phyloP scores from a whole-genome alignment of 1,139 yeast genomes.

The Petasospora rhodanensis region DNA sequence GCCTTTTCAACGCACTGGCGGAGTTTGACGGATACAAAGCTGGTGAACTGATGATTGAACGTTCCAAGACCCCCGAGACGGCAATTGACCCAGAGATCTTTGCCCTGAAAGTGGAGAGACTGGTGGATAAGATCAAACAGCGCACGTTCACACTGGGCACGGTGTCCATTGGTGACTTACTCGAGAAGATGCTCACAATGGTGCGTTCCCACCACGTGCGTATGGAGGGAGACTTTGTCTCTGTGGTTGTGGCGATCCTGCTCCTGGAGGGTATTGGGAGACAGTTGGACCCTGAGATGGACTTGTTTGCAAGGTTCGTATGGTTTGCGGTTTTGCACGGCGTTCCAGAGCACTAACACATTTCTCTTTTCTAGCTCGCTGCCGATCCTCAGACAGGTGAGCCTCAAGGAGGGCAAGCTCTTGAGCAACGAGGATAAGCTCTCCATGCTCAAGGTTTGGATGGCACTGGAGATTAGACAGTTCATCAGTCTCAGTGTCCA shows the following conservation, averaged over 20 bases:
- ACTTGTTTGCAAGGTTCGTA: conserved; percentile 92
- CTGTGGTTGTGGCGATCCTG: conserved; percentile 87
- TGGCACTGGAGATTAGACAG: conserved; percentile 84
- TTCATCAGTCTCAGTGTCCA: conserved; percentile 81
- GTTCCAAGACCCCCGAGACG: conserved; percentile 92
- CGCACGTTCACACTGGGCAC: conserved; percentile 91
- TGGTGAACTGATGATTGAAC: conserved; percentile 91
- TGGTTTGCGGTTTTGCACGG: conserved; percentile 54
- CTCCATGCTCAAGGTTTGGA: conserved; percentile 87
- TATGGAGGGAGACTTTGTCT: conserved; percentile 95
- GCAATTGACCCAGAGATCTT: conserved; percentile 80
- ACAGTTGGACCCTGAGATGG: conserved; percentile 87
- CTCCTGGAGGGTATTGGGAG: conserved; percentile 93
- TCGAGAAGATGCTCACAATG: conserved; percentile 85
- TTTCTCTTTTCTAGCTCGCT: conserved; percentile 69
- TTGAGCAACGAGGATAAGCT: conserved; percentile 39
- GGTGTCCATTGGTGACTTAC: conserved; percentile 84
- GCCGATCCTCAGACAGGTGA: conserved; percentile 82
- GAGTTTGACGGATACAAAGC: conserved; percentile 92
- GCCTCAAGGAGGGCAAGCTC: conserved; percentile 48
- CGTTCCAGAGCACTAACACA: conserved; percentile 31
- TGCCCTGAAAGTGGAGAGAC: conserved; percentile 78
- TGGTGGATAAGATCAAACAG: conserved; percentile 76
- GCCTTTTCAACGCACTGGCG: conserved; percentile 81
- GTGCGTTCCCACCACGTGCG: conserved; percentile 92